Evolutionary conservation across 2,329 filamentous ascomycete genomes (phyloP), one percentile per base, ranked within the genome.

Genomic region (Microdochium nivale): DNA sequence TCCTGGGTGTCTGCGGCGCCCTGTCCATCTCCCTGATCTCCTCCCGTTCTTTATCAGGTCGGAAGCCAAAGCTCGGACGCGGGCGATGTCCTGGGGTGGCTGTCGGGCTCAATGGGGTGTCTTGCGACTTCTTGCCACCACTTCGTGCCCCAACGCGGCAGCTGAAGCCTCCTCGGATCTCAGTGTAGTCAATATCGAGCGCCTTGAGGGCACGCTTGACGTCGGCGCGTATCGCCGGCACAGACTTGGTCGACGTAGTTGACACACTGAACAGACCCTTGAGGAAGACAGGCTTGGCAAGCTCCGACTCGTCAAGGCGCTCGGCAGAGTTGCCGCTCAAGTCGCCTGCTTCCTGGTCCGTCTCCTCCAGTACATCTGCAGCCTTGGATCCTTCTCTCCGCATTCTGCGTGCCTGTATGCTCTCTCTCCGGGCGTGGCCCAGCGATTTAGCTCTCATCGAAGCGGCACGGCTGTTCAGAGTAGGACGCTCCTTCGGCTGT

Each of bases 191-290:
- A n/a, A 97, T 90, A 16, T 88, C 88, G 16, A 97, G 80, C 65
- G 92, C 86, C 58, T 84, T 86, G 50, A 99, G 72, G 2, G 97
- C 94, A 49, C 92, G 81, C 63, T 95, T 95, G 59, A 99, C 88
- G 64, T 99, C 94, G 7, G 83, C 76, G 37, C 92, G 84, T 56
- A 99, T 99, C 53, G 90, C 83, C 1, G 84, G 76, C 11, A 97
- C 81, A 1, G 92, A 89, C 65, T 95, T 95, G 63, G 86, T 94
- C 53, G 90, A 96, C 7, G 94, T 99, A 0, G 94, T 99, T 3
- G 90, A 95, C 51, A 97, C 94, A 62, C 92, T 97, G 72, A 99
- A 97, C 19, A 99, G 77, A 3, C 94, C 94, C 69, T 97, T 99
- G 52, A 99, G 80, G 67, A 87, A 97, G 2, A 97, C 94, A 0